Conservation (phyloP, 176 grass and related monocot genomes). For the Oryza brachyantha region DNA sequence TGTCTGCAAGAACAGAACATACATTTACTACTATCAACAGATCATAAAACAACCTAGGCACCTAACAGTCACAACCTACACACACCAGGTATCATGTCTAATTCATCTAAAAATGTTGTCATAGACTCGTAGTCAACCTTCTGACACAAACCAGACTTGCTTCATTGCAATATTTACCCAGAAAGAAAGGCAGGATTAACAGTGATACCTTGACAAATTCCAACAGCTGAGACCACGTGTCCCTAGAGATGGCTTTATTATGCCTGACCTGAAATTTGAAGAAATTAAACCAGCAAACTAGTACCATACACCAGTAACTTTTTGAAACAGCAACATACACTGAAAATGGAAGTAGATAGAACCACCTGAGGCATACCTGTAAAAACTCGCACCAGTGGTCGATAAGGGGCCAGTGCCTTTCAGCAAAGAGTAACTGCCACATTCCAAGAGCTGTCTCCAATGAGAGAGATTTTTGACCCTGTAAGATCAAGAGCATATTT, state of each 20-base stretch:
- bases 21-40: neutral
- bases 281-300: conserved; percentile 11
- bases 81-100: neutral
- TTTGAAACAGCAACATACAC: neutral
- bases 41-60: conserved; percentile 6
- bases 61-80: neutral
- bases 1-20: conserved; percentile 43
- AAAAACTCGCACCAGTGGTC: conserved; percentile 96
- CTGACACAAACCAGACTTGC: neutral
- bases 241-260: conserved; percentile 96
- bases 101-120: neutral
- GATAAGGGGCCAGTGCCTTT: conserved; percentile 86
- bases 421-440: conserved; percentile 93
- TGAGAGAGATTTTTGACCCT: conserved; percentile 98
- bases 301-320: neutral
- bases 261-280: conserved; percentile 72
- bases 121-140: neutral
- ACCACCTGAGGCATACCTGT: conserved; percentile 48
- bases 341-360: conserved; percentile 17
- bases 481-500: conserved; percentile 40
- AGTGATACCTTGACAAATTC: conserved; percentile 92
- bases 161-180: neutral
- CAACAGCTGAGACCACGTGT: conserved; percentile 95
- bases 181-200: neutral
- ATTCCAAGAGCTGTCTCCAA: conserved; percentile 97